Conservation (phyloP, 2,329 filamentous ascomycete genomes). For the Clonostachys sp. region DNA sequence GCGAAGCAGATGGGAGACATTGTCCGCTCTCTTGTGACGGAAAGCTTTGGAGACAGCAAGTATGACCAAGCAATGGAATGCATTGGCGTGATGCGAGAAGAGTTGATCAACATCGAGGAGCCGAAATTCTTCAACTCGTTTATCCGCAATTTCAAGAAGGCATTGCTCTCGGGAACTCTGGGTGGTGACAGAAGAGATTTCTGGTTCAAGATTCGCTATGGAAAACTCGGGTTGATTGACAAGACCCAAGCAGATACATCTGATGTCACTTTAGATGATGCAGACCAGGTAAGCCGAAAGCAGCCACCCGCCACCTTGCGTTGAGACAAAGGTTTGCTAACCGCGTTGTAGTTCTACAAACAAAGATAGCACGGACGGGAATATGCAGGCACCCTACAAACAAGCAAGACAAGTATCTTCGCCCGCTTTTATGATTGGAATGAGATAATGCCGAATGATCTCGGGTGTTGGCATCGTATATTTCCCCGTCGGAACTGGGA, state of each 20-base stretch:
- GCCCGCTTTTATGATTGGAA: no score
- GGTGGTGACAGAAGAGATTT: constrained; percentile 76
- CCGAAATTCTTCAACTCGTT: constrained; percentile 74
- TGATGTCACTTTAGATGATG: constrained; percentile 64
- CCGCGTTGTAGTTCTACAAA: constrained; percentile 25
- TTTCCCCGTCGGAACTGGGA: no score
- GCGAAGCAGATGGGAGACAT: constrained; percentile 71
- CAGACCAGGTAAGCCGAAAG: constrained; percentile 44
- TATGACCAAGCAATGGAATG: constrained; percentile 75
- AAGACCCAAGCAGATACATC: constrained; percentile 57
- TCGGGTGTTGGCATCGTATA: no score
- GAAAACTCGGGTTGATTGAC: constrained; percentile 70
- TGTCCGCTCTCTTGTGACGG: constrained; percentile 61
- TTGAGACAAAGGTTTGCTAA: constrained; percentile 12
- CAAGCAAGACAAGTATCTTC: no score
- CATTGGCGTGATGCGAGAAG: constrained; percentile 72
- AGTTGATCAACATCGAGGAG: constrained; percentile 71
- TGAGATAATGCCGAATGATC: no score
- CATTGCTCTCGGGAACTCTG: constrained; percentile 63
- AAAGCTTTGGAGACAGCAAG: constrained; percentile 70
- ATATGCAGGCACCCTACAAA: no score
- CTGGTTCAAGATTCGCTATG: constrained; percentile 70
- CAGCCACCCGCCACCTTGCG: no score
- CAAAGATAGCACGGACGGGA: constrained; percentile 12
- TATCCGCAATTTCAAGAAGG: constrained; percentile 65